These are phyloP conservation scores for Sporothrix phasma DNA, from an alignment of 2,329 filamentous ascomycete genomes.

Conservation along the genomic window DNA sequence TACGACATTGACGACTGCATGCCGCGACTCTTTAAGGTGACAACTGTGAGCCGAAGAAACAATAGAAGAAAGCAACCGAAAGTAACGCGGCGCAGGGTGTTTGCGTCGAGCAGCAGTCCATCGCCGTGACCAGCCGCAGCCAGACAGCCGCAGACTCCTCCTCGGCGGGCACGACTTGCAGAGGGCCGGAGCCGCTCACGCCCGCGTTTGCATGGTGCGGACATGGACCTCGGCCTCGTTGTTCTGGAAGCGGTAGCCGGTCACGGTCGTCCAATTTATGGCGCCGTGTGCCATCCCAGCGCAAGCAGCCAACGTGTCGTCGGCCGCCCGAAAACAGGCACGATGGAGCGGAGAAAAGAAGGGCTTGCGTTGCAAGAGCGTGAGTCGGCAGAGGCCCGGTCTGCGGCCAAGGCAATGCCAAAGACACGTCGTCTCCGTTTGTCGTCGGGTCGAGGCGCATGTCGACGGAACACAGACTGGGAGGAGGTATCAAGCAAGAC, in stretches of 20 bases:
- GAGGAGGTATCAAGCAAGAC: too few species aligned
- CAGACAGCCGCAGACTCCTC: conserved; percentile 39
- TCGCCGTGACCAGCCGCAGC: conserved; percentile 35
- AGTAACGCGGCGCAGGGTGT: neutral
- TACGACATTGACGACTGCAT: neutral
- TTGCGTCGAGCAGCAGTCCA: conserved; percentile 32
- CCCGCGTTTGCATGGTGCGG: conserved; percentile 38
- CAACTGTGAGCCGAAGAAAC: neutral
- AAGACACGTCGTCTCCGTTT: neutral
- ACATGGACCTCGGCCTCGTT: conserved; percentile 43
- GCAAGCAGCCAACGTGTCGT: conserved; percentile 34
- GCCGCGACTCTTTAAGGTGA: too few species aligned
- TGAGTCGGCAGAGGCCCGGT: neutral
- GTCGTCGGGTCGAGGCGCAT: neutral
- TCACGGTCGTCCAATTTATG: conserved; percentile 36
- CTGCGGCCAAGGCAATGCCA: neutral
- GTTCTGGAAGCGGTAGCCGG: conserved; percentile 52
- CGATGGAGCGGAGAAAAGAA: neutral
- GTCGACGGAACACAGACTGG: too few species aligned
- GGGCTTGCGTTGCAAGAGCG: neutral
- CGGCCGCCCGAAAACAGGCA: too few species aligned
- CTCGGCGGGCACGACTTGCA: conserved; percentile 42
- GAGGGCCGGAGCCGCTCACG: conserved; percentile 38
- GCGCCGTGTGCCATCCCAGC: conserved; percentile 27
- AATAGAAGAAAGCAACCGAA: neutral